Percentiles rank a stretch among this genome's conserved stretches.
These are phyloP conservation scores for Pseudogymnoascus sp. DNA, from an alignment of 2,329 filamentous ascomycete genomes.

Conservation along the genomic window DNA sequence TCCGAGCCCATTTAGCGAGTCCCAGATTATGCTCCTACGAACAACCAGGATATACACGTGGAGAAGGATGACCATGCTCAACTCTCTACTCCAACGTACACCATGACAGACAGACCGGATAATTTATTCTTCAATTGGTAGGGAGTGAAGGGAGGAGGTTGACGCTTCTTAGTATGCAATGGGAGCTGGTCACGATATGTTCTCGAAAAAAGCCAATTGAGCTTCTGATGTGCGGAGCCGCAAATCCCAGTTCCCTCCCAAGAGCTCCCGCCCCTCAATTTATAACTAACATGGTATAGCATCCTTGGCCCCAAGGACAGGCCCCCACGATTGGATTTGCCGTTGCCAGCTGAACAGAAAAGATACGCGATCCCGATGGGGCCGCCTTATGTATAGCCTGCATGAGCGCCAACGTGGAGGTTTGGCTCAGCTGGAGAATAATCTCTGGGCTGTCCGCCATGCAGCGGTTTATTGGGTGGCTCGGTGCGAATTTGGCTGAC, in stretches of 20 bases:
- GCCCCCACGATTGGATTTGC: background rate
- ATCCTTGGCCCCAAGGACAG: background rate
- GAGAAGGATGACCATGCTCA: background rate
- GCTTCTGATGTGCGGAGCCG: constrained; percentile 5
- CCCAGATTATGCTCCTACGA: constrained; percentile 2
- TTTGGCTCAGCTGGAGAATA: background rate
- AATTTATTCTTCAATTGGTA: constrained; percentile 8
- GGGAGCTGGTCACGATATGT: background rate
- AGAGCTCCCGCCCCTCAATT: background rate
- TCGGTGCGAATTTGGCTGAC: constrained; percentile 2
- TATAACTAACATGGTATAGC: constrained; percentile 3
- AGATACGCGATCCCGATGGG: constrained; percentile 8
- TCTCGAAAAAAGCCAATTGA: background rate
- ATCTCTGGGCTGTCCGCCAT: background rate
- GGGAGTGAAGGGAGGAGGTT: background rate
- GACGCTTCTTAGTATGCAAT: background rate
- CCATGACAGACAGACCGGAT: background rate
- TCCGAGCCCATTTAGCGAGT: background rate
- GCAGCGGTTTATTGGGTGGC: background rate
- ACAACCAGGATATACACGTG: background rate
- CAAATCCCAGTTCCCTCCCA: background rate
- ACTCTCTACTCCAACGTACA: background rate
- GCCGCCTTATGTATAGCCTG: constrained; percentile 6
- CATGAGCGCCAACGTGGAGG: constrained; percentile 7
- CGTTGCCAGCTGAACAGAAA: constrained; percentile 2